phyloP scores from a whole-genome alignment of 306 rosid species.

The Hippophae rhamnoides region DNA sequence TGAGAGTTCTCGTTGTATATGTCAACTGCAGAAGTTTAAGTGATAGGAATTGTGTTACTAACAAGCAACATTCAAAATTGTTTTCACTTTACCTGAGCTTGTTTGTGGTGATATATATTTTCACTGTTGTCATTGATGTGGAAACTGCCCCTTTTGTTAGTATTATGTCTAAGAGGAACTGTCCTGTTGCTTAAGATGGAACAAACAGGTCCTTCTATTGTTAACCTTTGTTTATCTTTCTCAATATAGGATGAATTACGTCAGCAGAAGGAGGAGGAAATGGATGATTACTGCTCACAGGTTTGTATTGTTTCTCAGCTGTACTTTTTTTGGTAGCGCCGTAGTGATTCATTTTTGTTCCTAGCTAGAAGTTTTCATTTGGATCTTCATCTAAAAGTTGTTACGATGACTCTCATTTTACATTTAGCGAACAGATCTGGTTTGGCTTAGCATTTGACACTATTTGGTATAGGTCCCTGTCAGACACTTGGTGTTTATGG shows the following conservation, averaged over 20 bases:
- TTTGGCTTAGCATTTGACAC: not conserved
- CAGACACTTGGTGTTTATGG: constrained; percentile 93
- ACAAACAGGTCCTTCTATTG: not conserved
- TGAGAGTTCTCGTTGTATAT: not conserved
- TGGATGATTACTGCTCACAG: constrained; percentile 94
- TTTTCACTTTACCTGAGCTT: too few relatives aligned
- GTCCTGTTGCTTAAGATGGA: too few relatives aligned
- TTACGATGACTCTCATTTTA: not conserved
- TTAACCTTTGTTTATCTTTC: constrained; percentile 11
- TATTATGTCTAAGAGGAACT: too few relatives aligned
- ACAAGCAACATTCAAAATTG: too few relatives aligned
- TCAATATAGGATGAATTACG: constrained; percentile 63
- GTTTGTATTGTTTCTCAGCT: constrained; percentile 29
- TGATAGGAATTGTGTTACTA: too few relatives aligned
- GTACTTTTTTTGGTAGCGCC: constrained; percentile 1
- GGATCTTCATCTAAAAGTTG: not conserved
- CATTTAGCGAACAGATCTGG: too few relatives aligned
- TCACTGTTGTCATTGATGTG: too few relatives aligned
- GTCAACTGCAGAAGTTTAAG: too few relatives aligned
- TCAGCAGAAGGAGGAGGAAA: constrained; percentile 91
- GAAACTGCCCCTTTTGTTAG: too few relatives aligned
- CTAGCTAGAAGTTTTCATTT: not conserved
- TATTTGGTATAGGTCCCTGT: constrained; percentile 74
- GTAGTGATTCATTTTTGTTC: not conserved
- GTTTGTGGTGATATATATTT: too few relatives aligned